Evolutionary conservation across 2,329 filamentous ascomycete genomes (phyloP), one percentile per base, ranked within the genome.

Genomic region (Zarea fungicola): DNA sequence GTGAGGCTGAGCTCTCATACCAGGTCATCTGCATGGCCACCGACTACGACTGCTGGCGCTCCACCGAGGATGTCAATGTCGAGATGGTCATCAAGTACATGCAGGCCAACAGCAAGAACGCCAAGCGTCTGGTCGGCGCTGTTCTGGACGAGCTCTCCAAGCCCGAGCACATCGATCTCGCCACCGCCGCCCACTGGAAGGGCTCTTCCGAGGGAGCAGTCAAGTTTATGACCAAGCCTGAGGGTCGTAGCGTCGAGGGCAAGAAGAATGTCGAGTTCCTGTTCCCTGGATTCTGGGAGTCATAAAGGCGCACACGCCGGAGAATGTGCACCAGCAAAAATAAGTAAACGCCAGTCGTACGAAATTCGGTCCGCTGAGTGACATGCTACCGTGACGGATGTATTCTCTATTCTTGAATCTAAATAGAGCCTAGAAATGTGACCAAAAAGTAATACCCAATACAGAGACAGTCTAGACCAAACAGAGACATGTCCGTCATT

Each of bases 1-100:
- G 89, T 47, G 93, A 99, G 74, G 93, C 93, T 21, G 93, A 99
- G 75, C 87, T 99, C 59, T 87, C 86, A 29, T 97, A 97, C 70
- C 90, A 95, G 74, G 95, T 96, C 81, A 95, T 99, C 62, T 96
- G 92, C 77, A 99, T 99, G 93, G 89, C 89, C 28, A 99, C 93
- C 23, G 93, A 99, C 74, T 99, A 99, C 68, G 93, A 99, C 75
- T 97, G 92, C 81, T 99, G 93, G 93, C 87, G 91, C 64, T 83
- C 80, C 18, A 80, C 79, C 42, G 86, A 83, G 50, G 88, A 87
- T 56, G 93, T 99, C 54, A 91, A 90, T 54, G 93, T 99, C 19
- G 88, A 91, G 68, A 95, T 97, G 87, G 93, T 99, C 49, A 89
- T 96, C 83, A 86, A 83, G 53, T 89, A 95, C 70, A 99, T 99